Conservation (phyloP, 192 early-diverging fungal species). For the Rhizophagus prolifer region DNA sequence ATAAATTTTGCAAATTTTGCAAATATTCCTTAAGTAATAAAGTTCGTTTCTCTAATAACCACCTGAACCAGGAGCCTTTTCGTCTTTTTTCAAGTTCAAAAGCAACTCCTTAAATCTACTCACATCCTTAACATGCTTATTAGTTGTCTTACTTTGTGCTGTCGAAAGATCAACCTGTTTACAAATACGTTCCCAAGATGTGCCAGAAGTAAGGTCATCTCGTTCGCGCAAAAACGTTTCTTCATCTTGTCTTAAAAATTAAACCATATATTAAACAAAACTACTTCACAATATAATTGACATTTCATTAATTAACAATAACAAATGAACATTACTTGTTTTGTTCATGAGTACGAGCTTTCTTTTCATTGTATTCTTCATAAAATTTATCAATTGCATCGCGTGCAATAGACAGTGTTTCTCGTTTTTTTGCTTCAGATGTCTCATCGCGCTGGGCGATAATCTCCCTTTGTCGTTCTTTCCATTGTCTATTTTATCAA, state of each 20-base stretch:
- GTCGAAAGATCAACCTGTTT: conserved; percentile 62
- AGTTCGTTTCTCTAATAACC: conserved; percentile 16
- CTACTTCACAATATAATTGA: not conserved
- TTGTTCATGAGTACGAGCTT: conserved; percentile 60
- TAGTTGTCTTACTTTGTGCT: conserved; percentile 38
- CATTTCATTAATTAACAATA: not conserved
- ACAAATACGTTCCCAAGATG: conserved; percentile 72
- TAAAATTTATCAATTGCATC: conserved; percentile 76
- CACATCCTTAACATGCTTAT: conserved; percentile 53
- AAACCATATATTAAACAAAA: conserved; percentile 18
- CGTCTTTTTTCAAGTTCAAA: conserved; percentile 65
- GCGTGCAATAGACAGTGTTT: conserved; percentile 59
- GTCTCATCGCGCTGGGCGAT: conserved; percentile 61
- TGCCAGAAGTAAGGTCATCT: conserved; percentile 56
- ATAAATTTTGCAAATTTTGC: no score
- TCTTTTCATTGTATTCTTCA: conserved; percentile 78
- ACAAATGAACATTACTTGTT: conserved; percentile 53
- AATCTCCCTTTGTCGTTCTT: conserved; percentile 54
- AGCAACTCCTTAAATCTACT: conserved; percentile 70
- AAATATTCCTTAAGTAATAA: no score
- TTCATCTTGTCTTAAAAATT: conserved; percentile 39
- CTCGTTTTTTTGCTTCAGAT: conserved; percentile 52
- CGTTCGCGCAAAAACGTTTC: conserved; percentile 42
- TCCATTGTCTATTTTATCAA: conserved; percentile 56
- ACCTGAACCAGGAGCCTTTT: conserved; percentile 59